phyloP scores from a whole-genome alignment of 2,329 filamentous ascomycete species.

The Pseudocercospora fijiensis region DNA sequence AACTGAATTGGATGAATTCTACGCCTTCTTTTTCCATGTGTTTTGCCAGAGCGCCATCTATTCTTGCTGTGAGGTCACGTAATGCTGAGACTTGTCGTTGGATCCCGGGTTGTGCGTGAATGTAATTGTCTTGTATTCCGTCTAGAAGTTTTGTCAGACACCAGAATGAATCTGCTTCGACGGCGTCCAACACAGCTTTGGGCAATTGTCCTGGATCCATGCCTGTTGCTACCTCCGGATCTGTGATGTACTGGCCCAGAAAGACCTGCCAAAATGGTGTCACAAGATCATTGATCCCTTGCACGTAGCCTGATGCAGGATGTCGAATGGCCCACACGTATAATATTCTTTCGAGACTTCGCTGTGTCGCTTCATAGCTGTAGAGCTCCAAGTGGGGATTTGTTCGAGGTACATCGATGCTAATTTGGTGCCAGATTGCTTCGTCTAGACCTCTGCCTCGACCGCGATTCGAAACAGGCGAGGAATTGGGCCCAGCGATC shows the following conservation, averaged over 20 bases:
- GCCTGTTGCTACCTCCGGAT: slow-evolving; percentile 83
- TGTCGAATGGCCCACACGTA: slow-evolving; percentile 98
- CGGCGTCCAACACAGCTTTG: slow-evolving; percentile 85
- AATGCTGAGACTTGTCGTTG: slow-evolving; percentile 88
- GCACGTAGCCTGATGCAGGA: slow-evolving; percentile 94
- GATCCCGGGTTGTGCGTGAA: slow-evolving; percentile 94
- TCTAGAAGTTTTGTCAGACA: slow-evolving; percentile 97
- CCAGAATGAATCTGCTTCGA: slow-evolving; percentile 98
- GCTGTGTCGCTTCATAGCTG: slow-evolving; percentile 91
- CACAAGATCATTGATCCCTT: slow-evolving; percentile 97
- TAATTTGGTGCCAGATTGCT: slow-evolving; percentile 99
- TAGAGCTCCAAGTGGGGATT: slow-evolving; percentile 96
- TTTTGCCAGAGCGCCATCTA: slow-evolving; percentile 78
- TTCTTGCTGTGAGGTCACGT: slow-evolving; percentile 84
- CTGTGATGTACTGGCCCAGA: slow-evolving; percentile 89
- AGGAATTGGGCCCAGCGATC: slow-evolving; percentile 43
- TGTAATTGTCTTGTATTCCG: slow-evolving; percentile 98
- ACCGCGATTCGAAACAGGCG: slow-evolving; percentile 53
- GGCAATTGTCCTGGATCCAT: slow-evolving; percentile 97
- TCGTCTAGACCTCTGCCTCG: slow-evolving; percentile 81
- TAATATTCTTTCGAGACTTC: slow-evolving; percentile 88
- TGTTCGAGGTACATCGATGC: slow-evolving; percentile 93
- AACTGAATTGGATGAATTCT: slow-evolving; percentile 99
- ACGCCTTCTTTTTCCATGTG: slow-evolving; percentile 89
- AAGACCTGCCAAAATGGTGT: slow-evolving; percentile 99